These are phyloP conservation scores for Abortiporus biennis DNA, from an alignment of 1,284 basidiomycete genomes.

Conservation along the genomic window DNA sequence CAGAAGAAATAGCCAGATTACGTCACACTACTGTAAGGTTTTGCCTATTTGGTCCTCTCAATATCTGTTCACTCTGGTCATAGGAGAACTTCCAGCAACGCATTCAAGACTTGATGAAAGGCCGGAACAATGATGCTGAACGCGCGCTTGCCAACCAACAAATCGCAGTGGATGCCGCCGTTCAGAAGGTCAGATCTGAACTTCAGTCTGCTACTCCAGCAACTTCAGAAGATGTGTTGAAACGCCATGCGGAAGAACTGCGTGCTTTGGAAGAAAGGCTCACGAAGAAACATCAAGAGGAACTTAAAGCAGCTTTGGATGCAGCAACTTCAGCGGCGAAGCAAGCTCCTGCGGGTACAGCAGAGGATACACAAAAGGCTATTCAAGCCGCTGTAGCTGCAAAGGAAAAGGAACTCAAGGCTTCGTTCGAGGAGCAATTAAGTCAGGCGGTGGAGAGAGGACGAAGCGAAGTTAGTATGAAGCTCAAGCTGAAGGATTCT, in stretches of 20 bases:
- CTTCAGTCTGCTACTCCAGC: constrained; percentile 23
- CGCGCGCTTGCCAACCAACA: constrained; percentile 32
- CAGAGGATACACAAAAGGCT: constrained; percentile 32
- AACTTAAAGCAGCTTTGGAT: constrained; percentile 44
- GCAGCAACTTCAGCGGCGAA: too few relatives aligned
- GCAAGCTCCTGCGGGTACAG: constrained; percentile 18
- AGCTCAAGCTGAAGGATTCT: constrained; percentile 62
- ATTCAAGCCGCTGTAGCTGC: constrained; percentile 45
- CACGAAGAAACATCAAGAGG: constrained; percentile 44
- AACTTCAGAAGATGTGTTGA: constrained; percentile 32
- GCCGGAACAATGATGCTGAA: constrained; percentile 31
- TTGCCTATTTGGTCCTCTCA: too few relatives aligned
- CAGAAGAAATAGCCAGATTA: too few relatives aligned
- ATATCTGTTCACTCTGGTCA: constrained; percentile 28
- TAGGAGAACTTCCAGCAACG: constrained; percentile 40
- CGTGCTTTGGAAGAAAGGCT: constrained; percentile 47
- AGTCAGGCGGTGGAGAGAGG: constrained; percentile 61
- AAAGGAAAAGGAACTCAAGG: constrained; percentile 39
- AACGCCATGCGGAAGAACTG: constrained; percentile 55
- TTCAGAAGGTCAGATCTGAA: constrained; percentile 48
- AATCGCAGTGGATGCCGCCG: constrained; percentile 44
- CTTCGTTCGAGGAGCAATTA: constrained; percentile 48
- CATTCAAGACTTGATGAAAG: constrained; percentile 30
- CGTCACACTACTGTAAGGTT: too few relatives aligned
- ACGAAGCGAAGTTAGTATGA: constrained; percentile 51